Conservation (phyloP, 2,329 filamentous ascomycete genomes). For the Botryosphaeria agaves region DNA sequence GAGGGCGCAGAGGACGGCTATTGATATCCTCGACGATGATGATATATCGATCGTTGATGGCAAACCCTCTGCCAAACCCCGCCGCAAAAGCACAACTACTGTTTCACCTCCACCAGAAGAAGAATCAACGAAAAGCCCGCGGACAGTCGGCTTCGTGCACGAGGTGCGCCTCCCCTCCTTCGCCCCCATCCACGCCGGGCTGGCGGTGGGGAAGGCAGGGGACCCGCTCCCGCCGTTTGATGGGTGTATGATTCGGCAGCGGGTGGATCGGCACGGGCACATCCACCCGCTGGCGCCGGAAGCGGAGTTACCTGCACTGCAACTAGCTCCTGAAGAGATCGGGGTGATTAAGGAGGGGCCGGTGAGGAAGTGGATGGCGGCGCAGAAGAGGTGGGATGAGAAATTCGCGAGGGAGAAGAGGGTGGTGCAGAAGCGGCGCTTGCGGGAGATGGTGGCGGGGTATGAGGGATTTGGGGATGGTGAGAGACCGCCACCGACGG, state of each 20-base stretch:
- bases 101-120: slow-evolving; percentile 11
- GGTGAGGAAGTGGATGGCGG: slow-evolving; percentile 66
- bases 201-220: slow-evolving; percentile 64
- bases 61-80: slow-evolving; percentile 24
- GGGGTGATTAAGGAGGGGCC: slow-evolving; percentile 67
- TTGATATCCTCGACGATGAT: slow-evolving; percentile 70
- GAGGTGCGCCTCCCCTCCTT: not conserved
- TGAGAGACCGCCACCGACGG: slow-evolving; percentile 69
- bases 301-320: slow-evolving; percentile 47
- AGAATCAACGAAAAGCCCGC: slow-evolving; percentile 3
- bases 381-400: slow-evolving; percentile 54
- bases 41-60: slow-evolving; percentile 55
- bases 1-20: slow-evolving; percentile 58
- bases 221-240: slow-evolving; percentile 67
- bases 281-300: slow-evolving; percentile 50
- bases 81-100: too few species aligned
- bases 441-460: slow-evolving; percentile 54
- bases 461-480: slow-evolving; percentile 52
- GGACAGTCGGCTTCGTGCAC: not conserved
- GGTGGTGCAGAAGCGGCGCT: slow-evolving; percentile 53
- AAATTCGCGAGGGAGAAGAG: slow-evolving; percentile 54
- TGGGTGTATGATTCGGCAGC: slow-evolving; percentile 81
- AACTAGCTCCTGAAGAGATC: slow-evolving; percentile 45
- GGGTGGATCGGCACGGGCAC: slow-evolving; percentile 61
- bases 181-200: not conserved